Base-by-base conservation (phyloP, 768 basidiomycete genomes). In the Tricholoma bakamatsutake region DNA sequence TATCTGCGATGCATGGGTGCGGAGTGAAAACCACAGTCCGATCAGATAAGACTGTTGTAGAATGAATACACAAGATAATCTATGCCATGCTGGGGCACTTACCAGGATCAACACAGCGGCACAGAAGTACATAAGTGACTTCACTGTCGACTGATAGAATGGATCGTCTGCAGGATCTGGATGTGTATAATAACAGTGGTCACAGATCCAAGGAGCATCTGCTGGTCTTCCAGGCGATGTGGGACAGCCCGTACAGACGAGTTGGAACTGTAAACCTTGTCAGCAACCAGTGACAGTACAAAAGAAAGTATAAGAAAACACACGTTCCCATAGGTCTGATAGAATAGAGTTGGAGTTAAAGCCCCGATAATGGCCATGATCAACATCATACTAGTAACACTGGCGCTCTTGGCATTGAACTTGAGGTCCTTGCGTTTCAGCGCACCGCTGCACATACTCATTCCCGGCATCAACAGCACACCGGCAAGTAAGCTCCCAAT, bases 301-400 rank as follows among this genome's bases (percentile, higher is more conserved):
- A 35, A 8, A 45, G 34, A 50, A 40, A 4, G 12, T n/a, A 30
- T 34, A 65, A 52, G 12, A 18, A 40, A 62, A 80, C 93, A 72
- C 65, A 98, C 96, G 60, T 91, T 93, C 51, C 97, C 97, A 69
- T 96, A 99, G 9, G 88, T 94, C 70, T 98, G 95, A 72, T 99
- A 99, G 70, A 99, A 99, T 66, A 99, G 68, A 0, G 97, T 98
- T 2, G 97, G 97, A 0, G 93, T 84, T 56, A 99, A 76, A 1
- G 91, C 92, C 11, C 97, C 97, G 58, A 99, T 96, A 68, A 99
- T 92, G 11, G 97, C 97, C 96, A 98, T 98, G 73, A 99, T 98
- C 68, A 99, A 71, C 92, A 99, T 96, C 77, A 97, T 97, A 68
- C 94, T 97, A 0, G 97, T 99, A 13, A 99, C 97, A 35, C 97